A percentile compares a stretch with the other conserved stretches of the same genome.
These are phyloP conservation scores for Vaccinium corymbosum DNA, from an alignment of 148 eudicot genomes.

Conservation along the genomic window DNA sequence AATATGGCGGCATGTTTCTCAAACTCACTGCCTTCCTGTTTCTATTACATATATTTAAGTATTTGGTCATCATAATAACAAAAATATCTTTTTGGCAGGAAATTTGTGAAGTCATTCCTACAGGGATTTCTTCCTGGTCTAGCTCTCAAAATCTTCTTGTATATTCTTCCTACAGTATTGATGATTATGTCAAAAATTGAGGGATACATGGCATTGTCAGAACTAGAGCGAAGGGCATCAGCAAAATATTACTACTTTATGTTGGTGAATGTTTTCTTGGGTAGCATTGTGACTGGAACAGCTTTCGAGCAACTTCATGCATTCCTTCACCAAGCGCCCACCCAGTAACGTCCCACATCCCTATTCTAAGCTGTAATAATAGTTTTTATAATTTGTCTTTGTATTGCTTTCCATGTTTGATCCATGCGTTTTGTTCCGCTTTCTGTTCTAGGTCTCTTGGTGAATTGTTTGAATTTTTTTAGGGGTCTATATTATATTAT, in stretches of 20 bases:
- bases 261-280: constrained; percentile 95
- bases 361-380: neutral
- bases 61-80: neutral
- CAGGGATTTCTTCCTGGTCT: constrained; percentile 99
- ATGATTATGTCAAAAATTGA: constrained; percentile 93
- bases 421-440: neutral
- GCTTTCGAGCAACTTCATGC: constrained; percentile 85
- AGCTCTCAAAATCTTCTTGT: constrained; percentile 80
- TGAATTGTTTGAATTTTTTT: neutral
- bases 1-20: too few species aligned
- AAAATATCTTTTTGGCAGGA: constrained; percentile 41
- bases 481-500: neutral
- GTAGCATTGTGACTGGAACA: constrained; percentile 86
- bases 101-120: constrained; percentile 75
- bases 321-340: constrained; percentile 84
- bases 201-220: constrained; percentile 76
- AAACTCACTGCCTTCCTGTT: neutral
- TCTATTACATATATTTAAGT: constrained; percentile 1
- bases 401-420: neutral
- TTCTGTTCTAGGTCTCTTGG: neutral
- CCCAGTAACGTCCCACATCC: constrained; percentile 52
- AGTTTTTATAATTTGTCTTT: neutral
- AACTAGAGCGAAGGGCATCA: constrained; percentile 78
- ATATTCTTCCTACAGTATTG: constrained; percentile 70
- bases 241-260: constrained; percentile 92